phyloP scores from a whole-genome alignment of 2,329 filamentous ascomycete species.

The Epichloe bromicola region DNA sequence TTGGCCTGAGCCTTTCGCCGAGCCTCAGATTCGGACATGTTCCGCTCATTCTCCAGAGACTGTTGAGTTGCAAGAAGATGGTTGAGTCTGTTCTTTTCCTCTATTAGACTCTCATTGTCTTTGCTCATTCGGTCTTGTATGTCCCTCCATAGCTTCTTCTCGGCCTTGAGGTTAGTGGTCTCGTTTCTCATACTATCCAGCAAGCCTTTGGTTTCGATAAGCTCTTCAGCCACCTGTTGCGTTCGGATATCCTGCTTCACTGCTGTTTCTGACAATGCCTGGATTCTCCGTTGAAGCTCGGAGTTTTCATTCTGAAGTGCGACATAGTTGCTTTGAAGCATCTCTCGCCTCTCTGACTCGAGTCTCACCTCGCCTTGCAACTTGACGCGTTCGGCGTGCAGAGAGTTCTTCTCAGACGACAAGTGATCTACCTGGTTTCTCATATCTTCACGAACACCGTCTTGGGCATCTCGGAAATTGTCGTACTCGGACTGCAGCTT shows the following conservation, averaged over 20 bases:
- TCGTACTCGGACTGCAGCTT: conserved; percentile 88
- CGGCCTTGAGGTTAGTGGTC: conserved; percentile 82
- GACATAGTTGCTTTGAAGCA: conserved; percentile 77
- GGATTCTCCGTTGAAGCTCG: conserved; percentile 73
- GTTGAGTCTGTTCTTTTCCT: conserved; percentile 76
- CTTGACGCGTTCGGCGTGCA: conserved; percentile 73
- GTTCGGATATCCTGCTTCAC: conserved; percentile 83
- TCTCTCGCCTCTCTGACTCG: conserved; percentile 72
- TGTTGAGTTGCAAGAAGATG: conserved; percentile 74
- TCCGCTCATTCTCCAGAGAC: conserved; percentile 81
- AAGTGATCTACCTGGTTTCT: conserved; percentile 76
- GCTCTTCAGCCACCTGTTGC: conserved; percentile 84
- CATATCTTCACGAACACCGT: conserved; percentile 66
- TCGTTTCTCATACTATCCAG: conserved; percentile 83
- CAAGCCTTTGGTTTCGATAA: conserved; percentile 72
- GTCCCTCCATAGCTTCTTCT: conserved; percentile 88
- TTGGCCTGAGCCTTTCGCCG: conserved; percentile 67
- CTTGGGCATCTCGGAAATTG: conserved; percentile 72
- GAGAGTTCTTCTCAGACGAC: conserved; percentile 64
- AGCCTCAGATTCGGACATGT: conserved; percentile 68
- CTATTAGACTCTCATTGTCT: conserved; percentile 72
- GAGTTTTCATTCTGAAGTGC: conserved; percentile 74
- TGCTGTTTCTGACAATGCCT: conserved; percentile 64
- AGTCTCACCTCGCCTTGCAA: conserved; percentile 70
- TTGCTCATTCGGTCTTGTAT: conserved; percentile 81